Base-by-base conservation (phyloP, 2,329 filamentous ascomycete genomes). In the Exophiala calicioides region DNA sequence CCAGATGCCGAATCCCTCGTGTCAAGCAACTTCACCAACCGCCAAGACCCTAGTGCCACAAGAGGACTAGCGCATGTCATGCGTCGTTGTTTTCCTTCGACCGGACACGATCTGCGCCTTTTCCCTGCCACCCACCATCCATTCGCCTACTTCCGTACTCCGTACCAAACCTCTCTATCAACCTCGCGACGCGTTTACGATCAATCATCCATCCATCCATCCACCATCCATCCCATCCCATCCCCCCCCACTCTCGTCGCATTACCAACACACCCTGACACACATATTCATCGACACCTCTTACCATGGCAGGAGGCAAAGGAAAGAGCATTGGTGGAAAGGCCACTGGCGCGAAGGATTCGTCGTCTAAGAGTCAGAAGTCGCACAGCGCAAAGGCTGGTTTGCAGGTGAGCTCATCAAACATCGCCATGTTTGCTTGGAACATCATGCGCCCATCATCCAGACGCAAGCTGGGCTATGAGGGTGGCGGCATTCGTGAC, bases 331-430 rank as follows among this genome's bases (percentile, higher is more conserved):
- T 85, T 61, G 90, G 90, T 63, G 90, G 90, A 67, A 95, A 94
- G 83, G 90, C 57, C 47, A 49, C 86, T 48, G 88, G 88, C 62
- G 87, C 88, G 62, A 93, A 93, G 78, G 80, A 81, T 58, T 81
- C 78, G 63, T 84, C 83, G 68, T 88, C 87, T 76, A 95, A 95
- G 78, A 85, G 88, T 66, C 88, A 94, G 75, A 95, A 93, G 75
- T 85, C 81, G 62, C 90, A 95, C 78, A 95, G 90, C 63, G 88
- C 89, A 66, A 90, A 93, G 72, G 90, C 90, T 68, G 90, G 90
- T 68, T 81, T 96, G 61, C 90, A 96, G 86, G 90, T 96, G 78
- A 79, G 88, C 29, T 29, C 75, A 52, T 50, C 29, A 55, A n/a
- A n/a, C n/a, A n/a, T n/a, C n/a, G n/a, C n/a, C n/a, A n/a, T 27